Evolutionary conservation across 2,329 filamentous ascomycete species (phyloP).

Genomic region (Karstenula rhodostoma): DNA sequence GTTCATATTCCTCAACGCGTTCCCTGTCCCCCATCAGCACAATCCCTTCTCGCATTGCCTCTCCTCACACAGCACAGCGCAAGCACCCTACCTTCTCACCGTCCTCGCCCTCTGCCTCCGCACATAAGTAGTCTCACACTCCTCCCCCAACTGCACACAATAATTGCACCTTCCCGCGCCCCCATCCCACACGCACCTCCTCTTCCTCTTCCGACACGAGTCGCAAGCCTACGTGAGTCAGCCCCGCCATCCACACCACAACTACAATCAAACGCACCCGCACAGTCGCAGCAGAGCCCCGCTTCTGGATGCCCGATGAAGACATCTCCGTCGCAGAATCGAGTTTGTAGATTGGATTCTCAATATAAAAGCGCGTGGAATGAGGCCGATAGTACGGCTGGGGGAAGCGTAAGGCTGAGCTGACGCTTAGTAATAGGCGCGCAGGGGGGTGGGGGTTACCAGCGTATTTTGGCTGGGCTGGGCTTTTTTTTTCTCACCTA

Average conservation of each 20-base stretch:
- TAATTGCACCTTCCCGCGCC: conserved; percentile 30
- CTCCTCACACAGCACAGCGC: background rate
- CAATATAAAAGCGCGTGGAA: background rate
- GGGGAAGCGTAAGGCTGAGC: background rate
- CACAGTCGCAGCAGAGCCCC: conserved; percentile 34
- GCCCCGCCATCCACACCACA: background rate
- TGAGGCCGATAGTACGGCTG: background rate
- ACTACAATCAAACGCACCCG: conserved; percentile 20
- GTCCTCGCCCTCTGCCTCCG: conserved; percentile 33
- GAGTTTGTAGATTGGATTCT: background rate
- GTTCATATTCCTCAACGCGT: conserved; percentile 36
- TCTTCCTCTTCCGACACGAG: conserved; percentile 36
- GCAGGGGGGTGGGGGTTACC: background rate
- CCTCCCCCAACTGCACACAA: conserved; percentile 33
- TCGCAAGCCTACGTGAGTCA: conserved; percentile 31
- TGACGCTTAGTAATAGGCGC: conserved; percentile 8
- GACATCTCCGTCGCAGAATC: conserved; percentile 22
- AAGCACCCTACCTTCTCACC: conserved; percentile 28
- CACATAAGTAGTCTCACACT: conserved; percentile 34
- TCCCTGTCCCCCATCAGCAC: conserved; percentile 9
- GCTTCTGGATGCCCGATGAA: conserved; percentile 29
- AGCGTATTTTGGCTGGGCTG: background rate
- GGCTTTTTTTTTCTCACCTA: too few species aligned
- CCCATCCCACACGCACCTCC: conserved; percentile 32
- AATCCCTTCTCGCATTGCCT: background rate